Evolutionary conservation across 495 filamentous ascomycete species (phyloP).

Genomic region (Aspergillus olivimuriae): DNA sequence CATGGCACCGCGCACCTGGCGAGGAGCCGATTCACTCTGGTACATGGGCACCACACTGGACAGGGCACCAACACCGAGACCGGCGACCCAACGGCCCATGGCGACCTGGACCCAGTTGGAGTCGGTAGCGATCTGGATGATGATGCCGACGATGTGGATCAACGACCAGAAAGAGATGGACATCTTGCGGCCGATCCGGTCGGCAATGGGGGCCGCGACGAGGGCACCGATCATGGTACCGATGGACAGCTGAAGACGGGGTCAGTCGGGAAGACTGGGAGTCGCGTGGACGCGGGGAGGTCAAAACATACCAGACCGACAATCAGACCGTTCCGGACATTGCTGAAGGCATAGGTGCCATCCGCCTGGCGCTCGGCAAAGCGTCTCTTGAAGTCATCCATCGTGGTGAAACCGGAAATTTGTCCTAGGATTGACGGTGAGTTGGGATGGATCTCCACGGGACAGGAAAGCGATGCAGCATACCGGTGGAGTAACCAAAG

Average conservation of each 20-base stretch:
- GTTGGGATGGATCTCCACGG: too few relatives aligned
- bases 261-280: conserved; percentile 6
- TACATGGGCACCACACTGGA: conserved; percentile 71
- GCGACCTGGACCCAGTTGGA: conserved; percentile 49
- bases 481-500: conserved; percentile 67
- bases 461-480: not conserved
- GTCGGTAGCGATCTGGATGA: conserved; percentile 58
- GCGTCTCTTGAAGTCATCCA: conserved; percentile 45
- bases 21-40: conserved; percentile 61
- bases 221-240: conserved; percentile 67
- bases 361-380: conserved; percentile 37
- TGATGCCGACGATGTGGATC: conserved; percentile 61
- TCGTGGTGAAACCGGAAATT: conserved; percentile 55
- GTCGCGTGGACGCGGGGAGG: too few relatives aligned
- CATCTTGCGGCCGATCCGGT: conserved; percentile 46
- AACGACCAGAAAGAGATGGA: conserved; percentile 52
- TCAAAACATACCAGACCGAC: conserved; percentile 43
- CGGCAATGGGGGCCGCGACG: conserved; percentile 50
- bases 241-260: conserved; percentile 42
- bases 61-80: conserved; percentile 64
- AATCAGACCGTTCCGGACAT: conserved; percentile 50
- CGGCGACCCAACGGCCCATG: conserved; percentile 53
- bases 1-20: conserved; percentile 60
- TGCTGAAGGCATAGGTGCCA: conserved; percentile 42
- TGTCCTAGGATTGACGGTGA: conserved; percentile 31